Evolutionary conservation across 768 basidiomycete species (phyloP), one percentile per base, ranked within the genome.

Genomic region (Tylopilus subfusipes): DNA sequence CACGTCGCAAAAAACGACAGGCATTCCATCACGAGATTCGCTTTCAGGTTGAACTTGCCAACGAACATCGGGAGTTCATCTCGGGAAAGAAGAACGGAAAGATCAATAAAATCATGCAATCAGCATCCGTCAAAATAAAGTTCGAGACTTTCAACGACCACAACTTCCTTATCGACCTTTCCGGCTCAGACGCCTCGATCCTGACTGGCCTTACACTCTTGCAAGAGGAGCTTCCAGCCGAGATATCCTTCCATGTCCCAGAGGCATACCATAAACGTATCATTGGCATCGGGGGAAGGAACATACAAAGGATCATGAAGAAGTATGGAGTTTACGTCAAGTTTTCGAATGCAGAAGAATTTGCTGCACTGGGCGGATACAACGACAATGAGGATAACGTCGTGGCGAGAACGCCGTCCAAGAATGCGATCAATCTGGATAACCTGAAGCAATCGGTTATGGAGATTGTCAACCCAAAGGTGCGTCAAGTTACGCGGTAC

Each of bases 251-350:
- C 82, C 94, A 98, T 71, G 93, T 99, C 13, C 96, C 96, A 30
- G 96, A 99, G 73, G 85, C 86, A 43, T 98, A 98, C 69, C 96
- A 98, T 77, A 98, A 98, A 72, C 90, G 97, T 56, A 99, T 99
- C 69, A 99, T 99, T 61, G 96, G 96, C 56, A 95, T 98, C 33
- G 95, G 93, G 31, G 96, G 96, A 27, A 86, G 94, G 66, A 98
- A 93, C 72, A 98, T 99, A 55, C 96, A 98, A 72, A 84, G 93
- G 55, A 98, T 99, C 73, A 99, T 99, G 96, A 98, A 98, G 78
- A 93, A 96, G 70, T 97, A 89, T 61, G 96, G 96, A n/a, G 96
- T 98, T 21, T 98, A 98, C 73, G 96, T 99, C 72, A 98, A 98
- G 73, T 99, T 98, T 66, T 93, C 92, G 22, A 98, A 98, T 69